Evolutionary conservation across 192 early-diverging fungal species (phyloP), one percentile per base, ranked within the genome.

Genomic region (Mortierella hygrophila): DNA sequence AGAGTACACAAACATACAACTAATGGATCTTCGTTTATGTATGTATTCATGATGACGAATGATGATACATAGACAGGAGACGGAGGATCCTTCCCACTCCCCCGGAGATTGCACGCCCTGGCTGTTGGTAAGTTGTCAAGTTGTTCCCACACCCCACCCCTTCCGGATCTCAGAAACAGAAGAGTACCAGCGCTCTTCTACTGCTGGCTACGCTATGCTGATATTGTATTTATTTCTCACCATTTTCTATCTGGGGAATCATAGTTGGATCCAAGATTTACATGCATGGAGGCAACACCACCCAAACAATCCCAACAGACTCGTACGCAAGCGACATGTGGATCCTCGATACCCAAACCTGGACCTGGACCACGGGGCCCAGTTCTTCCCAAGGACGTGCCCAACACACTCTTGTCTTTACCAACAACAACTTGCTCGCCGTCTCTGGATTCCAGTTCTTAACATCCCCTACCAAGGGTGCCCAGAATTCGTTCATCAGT

Each of bases 201-300:
- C 41, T 40, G 8, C 68, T 38, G 0, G 68, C 8, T 10, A 42
- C 20, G 13, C 18, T n/a, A 13, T 35, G 40, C 41, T 70, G 7
- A 23, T 13, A 41, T 23, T 41, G 35, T 13, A 5, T 26, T 35
- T 35, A 29, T 32, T 35, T 68, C 35, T 21, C 8, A n/a, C 21
- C 41, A 70, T 70, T 47, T 20, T 46, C 71, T 26, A 42, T 35
- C 4, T 6, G 38, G 44, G 21, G 20, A 52, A 55, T 26, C n/a
- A 49, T 69, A 81, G 82, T 83, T 10, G 77, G 68, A 26, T 70
- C 26, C 68, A 71, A 77, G 69, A 77, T 85, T 29, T 80, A 80
- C 69, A 85, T 85, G 83, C 83, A 85, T 77, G 83, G 83, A 73
- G 83, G 83, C 29, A 85, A 85, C 49, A 85, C 83, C 11, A 85